A percentile compares a stretch with the other conserved stretches of the same genome.
Conservation (phyloP, 2,329 filamentous ascomycete species). For the Parascedosporium putredinis region DNA sequence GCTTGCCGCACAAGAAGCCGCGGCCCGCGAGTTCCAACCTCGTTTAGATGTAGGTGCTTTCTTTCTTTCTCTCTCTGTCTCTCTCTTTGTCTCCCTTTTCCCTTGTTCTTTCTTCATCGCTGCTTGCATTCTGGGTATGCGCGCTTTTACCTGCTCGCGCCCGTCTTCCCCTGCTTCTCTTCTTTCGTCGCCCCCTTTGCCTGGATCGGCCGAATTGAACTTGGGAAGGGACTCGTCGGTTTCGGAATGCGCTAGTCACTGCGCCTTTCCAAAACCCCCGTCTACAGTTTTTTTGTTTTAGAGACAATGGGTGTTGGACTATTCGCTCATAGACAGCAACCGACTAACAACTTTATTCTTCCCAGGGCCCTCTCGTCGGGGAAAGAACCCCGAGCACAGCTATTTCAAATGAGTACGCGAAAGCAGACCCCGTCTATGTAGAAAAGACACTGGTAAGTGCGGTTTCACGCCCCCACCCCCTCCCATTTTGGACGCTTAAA, state of each 20-base stretch:
- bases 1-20: constrained; percentile 42
- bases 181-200: too few relatives aligned
- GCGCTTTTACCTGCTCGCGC: too few relatives aligned
- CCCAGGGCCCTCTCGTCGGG: constrained; percentile 73
- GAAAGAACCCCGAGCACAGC: constrained; percentile 64
- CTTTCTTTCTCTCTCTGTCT: background rate
- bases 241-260: too few relatives aligned
- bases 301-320: too few relatives aligned
- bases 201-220: too few relatives aligned
- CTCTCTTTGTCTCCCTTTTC: background rate
- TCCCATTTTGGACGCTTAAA: background rate
- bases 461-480: background rate
- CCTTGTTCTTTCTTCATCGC: background rate
- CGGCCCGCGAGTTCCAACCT: constrained; percentile 49
- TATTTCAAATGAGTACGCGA: constrained; percentile 78
- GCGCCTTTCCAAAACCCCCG: too few relatives aligned
- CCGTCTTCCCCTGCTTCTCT: too few relatives aligned
- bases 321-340: too few relatives aligned
- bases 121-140: too few relatives aligned
- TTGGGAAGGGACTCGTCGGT: too few relatives aligned
- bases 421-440: constrained; percentile 74
- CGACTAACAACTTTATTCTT: background rate
- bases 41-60: constrained; percentile 38
- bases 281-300: too few relatives aligned
- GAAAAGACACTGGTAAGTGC: constrained; percentile 68